Conservation (phyloP, 441 rosid species). For the Eutrema salsugineum region DNA sequence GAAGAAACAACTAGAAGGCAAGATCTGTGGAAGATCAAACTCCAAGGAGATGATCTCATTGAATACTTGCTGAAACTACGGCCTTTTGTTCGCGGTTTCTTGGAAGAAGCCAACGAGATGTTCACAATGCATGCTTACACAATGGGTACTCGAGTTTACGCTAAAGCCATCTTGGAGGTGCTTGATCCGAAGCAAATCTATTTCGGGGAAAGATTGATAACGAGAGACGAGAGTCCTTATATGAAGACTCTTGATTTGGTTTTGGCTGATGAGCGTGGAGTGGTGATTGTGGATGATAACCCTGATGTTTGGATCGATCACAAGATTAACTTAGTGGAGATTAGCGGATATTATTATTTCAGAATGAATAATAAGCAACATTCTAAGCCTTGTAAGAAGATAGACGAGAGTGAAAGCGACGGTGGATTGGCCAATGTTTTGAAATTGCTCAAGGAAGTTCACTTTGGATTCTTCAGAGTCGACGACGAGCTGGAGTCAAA, state of each 20-base stretch:
- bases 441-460: neutral
- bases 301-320: neutral
- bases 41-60: neutral
- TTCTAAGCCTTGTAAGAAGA: neutral
- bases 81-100: constrained; percentile 10
- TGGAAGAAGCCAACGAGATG: constrained; percentile 18
- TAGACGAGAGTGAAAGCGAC: neutral
- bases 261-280: constrained; percentile 4
- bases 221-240: neutral
- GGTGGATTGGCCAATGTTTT: constrained; percentile 2
- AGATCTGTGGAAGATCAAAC: neutral
- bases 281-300: constrained; percentile 12
- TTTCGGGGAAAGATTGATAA: constrained; percentile 14
- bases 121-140: constrained; percentile 25
- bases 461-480: neutral
- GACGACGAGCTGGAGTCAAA: neutral
- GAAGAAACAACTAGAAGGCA: constrained; percentile 14
- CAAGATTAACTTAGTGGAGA: constrained; percentile 4
- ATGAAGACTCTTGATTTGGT: constrained; percentile 23
- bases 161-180: neutral
- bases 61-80: constrained; percentile 13
- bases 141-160: neutral
- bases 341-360: neutral
- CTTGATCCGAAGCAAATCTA: constrained; percentile 2
- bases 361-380: neutral